phyloP scores from a whole-genome alignment of 176 grass and related monocot genomes.

The Aegilops umbellulata region DNA sequence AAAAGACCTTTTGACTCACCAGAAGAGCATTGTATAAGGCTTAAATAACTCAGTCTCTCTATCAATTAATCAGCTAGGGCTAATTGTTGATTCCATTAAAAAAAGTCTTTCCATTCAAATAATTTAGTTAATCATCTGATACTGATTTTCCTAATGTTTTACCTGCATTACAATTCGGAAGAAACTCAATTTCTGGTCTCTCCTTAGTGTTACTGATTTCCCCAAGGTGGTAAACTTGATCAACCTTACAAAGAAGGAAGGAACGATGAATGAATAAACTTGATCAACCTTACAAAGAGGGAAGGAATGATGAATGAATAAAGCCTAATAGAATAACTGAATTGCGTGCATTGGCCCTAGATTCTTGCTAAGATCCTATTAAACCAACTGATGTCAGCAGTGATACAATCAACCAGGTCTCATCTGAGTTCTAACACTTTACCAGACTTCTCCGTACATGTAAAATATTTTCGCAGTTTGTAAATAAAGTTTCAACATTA shows the following conservation, averaged over 20 bases:
- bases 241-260: constrained; percentile 71
- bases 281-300: constrained; percentile 75
- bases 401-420: constrained; percentile 1
- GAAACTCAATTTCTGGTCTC: constrained; percentile 13
- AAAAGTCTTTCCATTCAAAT: background rate
- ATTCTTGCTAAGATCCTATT: constrained; percentile 18
- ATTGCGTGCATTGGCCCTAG: background rate
- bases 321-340: constrained; percentile 20
- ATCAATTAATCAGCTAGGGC: constrained; percentile 14
- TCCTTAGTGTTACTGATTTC: constrained; percentile 39
- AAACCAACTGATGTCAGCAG: background rate
- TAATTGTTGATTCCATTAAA: constrained; percentile 6
- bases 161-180: constrained; percentile 44
- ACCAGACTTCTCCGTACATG: background rate
- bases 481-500: background rate
- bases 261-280: constrained; percentile 39
- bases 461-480: constrained; percentile 14
- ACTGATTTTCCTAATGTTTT: constrained; percentile 8
- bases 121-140: background rate
- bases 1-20: constrained; percentile 30
- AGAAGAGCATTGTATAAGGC: constrained; percentile 31
- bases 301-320: constrained; percentile 15
- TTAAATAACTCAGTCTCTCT: constrained; percentile 32
- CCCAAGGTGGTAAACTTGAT: constrained; percentile 66
- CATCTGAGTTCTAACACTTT: background rate